Evolutionary conservation across 768 basidiomycete genomes (phyloP).

Genomic region (Pulveroboletus ravenelii): DNA sequence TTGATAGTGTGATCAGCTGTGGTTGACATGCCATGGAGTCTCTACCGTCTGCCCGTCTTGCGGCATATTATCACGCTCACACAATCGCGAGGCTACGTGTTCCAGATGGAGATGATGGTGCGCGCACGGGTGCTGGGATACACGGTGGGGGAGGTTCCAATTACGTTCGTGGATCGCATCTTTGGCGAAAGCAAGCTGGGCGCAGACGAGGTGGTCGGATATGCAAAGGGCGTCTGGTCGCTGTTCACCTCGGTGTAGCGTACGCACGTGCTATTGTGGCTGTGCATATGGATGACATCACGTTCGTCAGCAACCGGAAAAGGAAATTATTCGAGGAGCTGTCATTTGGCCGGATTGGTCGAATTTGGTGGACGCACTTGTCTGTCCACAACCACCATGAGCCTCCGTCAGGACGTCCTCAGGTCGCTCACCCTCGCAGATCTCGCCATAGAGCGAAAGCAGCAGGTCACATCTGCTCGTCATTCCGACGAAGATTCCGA

Average conservation of each 20-base stretch:
- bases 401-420: slow-evolving; percentile 66
- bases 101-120: slow-evolving; percentile 99
- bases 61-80: slow-evolving; percentile 81
- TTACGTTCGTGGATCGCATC: slow-evolving; percentile 91
- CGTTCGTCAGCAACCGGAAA: slow-evolving; percentile 16
- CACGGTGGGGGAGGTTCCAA: slow-evolving; percentile 85
- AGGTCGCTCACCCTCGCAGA: slow-evolving; percentile 45
- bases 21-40: slow-evolving; percentile 33
- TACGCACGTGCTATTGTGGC: slow-evolving; percentile 5
- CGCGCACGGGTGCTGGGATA: slow-evolving; percentile 81
- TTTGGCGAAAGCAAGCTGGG: slow-evolving; percentile 92
- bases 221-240: slow-evolving; percentile 79
- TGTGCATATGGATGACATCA: slow-evolving; percentile 18
- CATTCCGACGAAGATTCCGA: slow-evolving; percentile 49
- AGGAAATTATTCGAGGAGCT: slow-evolving; percentile 1
- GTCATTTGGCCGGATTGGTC: too few relatives aligned
- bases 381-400: slow-evolving; percentile 44
- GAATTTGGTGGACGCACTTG: neutral
- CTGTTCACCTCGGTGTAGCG: slow-evolving; percentile 68
- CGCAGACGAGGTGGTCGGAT: slow-evolving; percentile 82
- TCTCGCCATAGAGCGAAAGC: slow-evolving; percentile 26
- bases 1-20: neutral
- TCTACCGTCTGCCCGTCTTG: slow-evolving; percentile 75
- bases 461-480: slow-evolving; percentile 11
- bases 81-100: slow-evolving; percentile 87